Conservation (phyloP, 192 early-diverging fungal species). For the Umbelopsis sp. region DNA sequence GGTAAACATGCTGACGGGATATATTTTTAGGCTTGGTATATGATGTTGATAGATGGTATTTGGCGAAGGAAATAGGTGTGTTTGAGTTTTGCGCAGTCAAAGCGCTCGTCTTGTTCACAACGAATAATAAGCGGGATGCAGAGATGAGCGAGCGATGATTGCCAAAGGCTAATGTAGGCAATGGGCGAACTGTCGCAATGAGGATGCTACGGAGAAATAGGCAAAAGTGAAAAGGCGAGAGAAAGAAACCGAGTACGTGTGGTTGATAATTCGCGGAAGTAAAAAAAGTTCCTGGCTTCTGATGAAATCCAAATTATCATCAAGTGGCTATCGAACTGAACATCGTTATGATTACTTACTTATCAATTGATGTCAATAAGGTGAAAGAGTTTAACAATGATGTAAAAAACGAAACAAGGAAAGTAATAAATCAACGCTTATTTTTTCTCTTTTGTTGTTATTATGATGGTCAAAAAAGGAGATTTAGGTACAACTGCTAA, state of each 20-base stretch:
- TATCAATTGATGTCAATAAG: background rate
- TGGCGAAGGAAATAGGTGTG: background rate
- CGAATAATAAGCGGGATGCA: background rate
- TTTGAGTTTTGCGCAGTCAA: background rate
- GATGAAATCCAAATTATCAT: too few species aligned
- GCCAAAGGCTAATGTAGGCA: background rate
- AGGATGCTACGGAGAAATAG: slow-evolving; percentile 13
- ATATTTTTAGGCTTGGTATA: slow-evolving; percentile 13
- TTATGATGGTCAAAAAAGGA: slow-evolving; percentile 16
- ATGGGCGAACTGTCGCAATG: background rate
- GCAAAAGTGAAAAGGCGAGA: background rate
- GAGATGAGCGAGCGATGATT: background rate
- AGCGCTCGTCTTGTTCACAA: too few species aligned
- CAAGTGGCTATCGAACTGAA: too few species aligned
- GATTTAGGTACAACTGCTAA: background rate
- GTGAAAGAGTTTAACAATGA: background rate
- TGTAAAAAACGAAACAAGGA: background rate
- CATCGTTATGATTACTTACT: too few species aligned
- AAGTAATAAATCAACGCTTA: background rate
- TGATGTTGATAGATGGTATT: background rate
- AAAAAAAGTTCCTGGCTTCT: too few species aligned
- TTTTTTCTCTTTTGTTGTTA: slow-evolving; percentile 14
- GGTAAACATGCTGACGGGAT: slow-evolving; percentile 12
- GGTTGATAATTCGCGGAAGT: background rate
- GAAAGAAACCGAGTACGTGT: background rate